Conservation (phyloP, 768 basidiomycete genomes). For the Psilocybe sp. region DNA sequence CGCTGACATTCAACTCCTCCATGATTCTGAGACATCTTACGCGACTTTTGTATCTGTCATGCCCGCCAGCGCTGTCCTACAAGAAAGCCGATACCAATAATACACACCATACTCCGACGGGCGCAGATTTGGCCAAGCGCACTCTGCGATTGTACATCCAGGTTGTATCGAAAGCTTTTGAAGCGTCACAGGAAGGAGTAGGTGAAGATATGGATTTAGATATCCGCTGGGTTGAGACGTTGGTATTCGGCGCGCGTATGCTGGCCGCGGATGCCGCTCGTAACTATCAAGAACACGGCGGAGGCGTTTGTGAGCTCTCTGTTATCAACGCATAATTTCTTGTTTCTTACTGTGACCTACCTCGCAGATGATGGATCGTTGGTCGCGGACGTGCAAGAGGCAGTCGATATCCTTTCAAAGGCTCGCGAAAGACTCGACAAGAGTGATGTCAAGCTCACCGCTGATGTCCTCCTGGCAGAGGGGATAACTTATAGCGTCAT, state of each 20-base stretch:
- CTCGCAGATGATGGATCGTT: slow-evolving; percentile 16
- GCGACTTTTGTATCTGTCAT: slow-evolving; percentile 58
- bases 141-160: slow-evolving; percentile 81
- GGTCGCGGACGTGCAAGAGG: slow-evolving; percentile 61
- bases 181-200: slow-evolving; percentile 46
- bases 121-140: slow-evolving; percentile 52
- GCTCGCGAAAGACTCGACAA: slow-evolving; percentile 53
- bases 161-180: slow-evolving; percentile 78
- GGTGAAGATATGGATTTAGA: slow-evolving; percentile 61
- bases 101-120: no score
- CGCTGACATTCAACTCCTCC: slow-evolving; percentile 90
- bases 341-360: no score
- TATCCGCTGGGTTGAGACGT: slow-evolving; percentile 69
- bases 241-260: slow-evolving; percentile 77
- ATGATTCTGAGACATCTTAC: slow-evolving; percentile 83
- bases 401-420: slow-evolving; percentile 55
- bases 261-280: slow-evolving; percentile 48
- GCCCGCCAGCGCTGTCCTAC: slow-evolving; percentile 7
- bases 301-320: neutral
- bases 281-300: neutral
- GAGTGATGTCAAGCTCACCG: slow-evolving; percentile 50
- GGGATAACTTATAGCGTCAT: slow-evolving; percentile 73
- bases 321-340: no score
- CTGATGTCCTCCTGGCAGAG: slow-evolving; percentile 62
- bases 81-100: neutral